These are phyloP conservation scores for Halophytophthora batemanensis DNA, from an alignment of 352 stramenopile genomes.

Conservation along the genomic window DNA sequence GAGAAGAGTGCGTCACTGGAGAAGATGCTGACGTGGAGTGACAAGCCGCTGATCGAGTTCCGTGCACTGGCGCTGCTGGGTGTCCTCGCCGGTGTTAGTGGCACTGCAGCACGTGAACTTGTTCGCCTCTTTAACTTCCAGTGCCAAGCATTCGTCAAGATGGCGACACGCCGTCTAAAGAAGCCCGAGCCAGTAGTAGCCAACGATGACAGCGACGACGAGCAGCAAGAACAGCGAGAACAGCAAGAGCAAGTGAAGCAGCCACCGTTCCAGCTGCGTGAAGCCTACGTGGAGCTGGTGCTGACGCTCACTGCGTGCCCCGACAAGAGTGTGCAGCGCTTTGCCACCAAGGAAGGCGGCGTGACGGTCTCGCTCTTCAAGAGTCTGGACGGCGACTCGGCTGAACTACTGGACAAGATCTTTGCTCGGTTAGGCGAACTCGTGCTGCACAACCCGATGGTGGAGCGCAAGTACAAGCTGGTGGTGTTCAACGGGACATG, in stretches of 20 bases:
- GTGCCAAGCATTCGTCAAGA: constrained; percentile 53
- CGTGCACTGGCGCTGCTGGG: constrained; percentile 62
- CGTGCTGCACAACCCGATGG: constrained; percentile 48
- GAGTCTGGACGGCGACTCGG: constrained; percentile 68
- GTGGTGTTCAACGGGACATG: constrained; percentile 59
- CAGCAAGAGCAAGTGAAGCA: constrained; percentile 15
- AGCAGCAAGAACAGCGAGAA: constrained; percentile 7
- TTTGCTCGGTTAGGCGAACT: constrained; percentile 37
- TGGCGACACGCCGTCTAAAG: constrained; percentile 61
- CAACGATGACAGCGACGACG: constrained; percentile 1
- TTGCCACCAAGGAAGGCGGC: constrained; percentile 73
- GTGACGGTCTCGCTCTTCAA: constrained; percentile 69
- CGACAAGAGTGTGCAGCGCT: constrained; percentile 78
- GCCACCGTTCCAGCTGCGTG: constrained; percentile 56
- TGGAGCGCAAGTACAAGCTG: constrained; percentile 59
- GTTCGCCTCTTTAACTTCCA: constrained; percentile 83
- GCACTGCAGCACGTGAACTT: constrained; percentile 51
- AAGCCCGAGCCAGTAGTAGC: constrained; percentile 20
- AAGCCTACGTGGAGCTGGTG: constrained; percentile 63
- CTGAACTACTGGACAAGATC: constrained; percentile 47
- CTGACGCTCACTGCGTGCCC: constrained; percentile 53
- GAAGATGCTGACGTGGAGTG: constrained; percentile 80
- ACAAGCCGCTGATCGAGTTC: constrained; percentile 81
- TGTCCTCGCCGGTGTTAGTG: constrained; percentile 37
- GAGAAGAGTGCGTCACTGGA: constrained; percentile 63